Evolutionary conservation across 2,329 filamentous ascomycete genomes (phyloP), one percentile per base, ranked within the genome.

Genomic region (Monosporascus sp.): DNA sequence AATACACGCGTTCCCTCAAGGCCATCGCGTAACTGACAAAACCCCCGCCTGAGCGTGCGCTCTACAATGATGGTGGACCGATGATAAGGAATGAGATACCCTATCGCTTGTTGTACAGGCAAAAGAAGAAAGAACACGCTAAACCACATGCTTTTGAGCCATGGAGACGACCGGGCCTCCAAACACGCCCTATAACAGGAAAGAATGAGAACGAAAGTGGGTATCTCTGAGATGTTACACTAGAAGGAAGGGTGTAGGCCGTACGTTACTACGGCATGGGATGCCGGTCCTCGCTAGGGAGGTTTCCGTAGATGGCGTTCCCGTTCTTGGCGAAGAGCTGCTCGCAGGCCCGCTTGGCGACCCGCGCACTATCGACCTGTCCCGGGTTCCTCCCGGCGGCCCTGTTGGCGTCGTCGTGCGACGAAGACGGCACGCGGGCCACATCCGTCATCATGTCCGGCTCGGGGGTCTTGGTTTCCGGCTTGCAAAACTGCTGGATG

Each of bases 291-390:
- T 47, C 46, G 4, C 14, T 31, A 11, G 46, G 6, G 25, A 31
- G 14, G 25, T 27, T n/a, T 22, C 25, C 24, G 27, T 39, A 36
- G 18, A 49, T 20, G 15, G 36, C 27, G 17, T 11, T 31, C 22
- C 17, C 9, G 15, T n/a, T 14, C 22, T 22, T 47, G 25, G n/a
- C 20, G 46, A 47, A 36, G 22, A 47, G 14, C 46, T 47, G 46
- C n/a, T 47, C 22, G 27, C 46, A 72, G 0, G 68, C 68, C 44
- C 72, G 70, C 45, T 68, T 68, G 3, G 70, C 71, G 18, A 73
- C 65, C 6, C 66, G 63, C 44, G 66, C 65, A 57, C 70, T 71
- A 36, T 64, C 68, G 27, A 61, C 61, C 37, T 63, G 54, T 8
- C 57, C 52, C 3, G 57, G 47, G 34, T 61, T 53, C 31, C 51